Percentiles rank a stretch among this genome's conserved stretches.
Conservation (phyloP, 1,284 basidiomycete species). For the Apiotrichum porosum region DNA sequence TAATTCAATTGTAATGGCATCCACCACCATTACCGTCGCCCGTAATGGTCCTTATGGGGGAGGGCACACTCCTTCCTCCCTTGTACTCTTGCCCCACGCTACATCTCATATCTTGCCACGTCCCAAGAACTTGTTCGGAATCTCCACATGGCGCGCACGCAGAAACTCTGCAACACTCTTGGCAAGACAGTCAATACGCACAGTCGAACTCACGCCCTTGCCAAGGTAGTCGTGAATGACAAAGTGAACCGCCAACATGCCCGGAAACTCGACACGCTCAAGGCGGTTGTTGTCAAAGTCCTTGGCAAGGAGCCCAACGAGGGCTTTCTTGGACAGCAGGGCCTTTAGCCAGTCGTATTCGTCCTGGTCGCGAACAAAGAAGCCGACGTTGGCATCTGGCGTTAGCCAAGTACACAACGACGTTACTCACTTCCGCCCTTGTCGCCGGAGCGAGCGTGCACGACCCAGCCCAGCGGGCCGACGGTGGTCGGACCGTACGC, state of each 20-base stretch:
- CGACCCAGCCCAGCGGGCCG: slow-evolving; percentile 23
- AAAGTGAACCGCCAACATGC: slow-evolving; percentile 30
- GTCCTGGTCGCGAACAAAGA: slow-evolving; percentile 23
- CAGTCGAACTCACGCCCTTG: slow-evolving; percentile 13
- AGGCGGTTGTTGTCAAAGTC: slow-evolving; percentile 20
- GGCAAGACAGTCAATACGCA: slow-evolving; percentile 9
- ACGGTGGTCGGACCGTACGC: slow-evolving; percentile 14
- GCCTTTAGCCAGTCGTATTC: slow-evolving; percentile 21
- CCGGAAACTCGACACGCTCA: slow-evolving; percentile 28
- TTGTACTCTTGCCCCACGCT: background rate
- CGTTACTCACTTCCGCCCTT: slow-evolving; percentile 16
- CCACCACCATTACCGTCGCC: too few relatives aligned
- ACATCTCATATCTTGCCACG: slow-evolving; percentile 7
- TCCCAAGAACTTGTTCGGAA: slow-evolving; percentile 9
- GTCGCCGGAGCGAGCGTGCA: slow-evolving; percentile 28
- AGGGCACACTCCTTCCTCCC: too few relatives aligned
- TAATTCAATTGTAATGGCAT: too few relatives aligned
- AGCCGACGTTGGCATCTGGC: slow-evolving; percentile 24
- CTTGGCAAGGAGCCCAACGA: slow-evolving; percentile 18
- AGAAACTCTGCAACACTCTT: slow-evolving; percentile 16
- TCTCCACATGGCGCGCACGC: slow-evolving; percentile 6
- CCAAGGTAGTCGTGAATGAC: slow-evolving; percentile 39
- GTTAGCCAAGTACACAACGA: background rate
- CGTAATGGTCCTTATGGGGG: too few relatives aligned
- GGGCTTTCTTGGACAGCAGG: slow-evolving; percentile 12